A percentile compares a stretch with the other conserved stretches of the same genome.
These are phyloP conservation scores for Lachancea meyersii DNA, from an alignment of 805 yeast species.

Conservation along the genomic window DNA sequence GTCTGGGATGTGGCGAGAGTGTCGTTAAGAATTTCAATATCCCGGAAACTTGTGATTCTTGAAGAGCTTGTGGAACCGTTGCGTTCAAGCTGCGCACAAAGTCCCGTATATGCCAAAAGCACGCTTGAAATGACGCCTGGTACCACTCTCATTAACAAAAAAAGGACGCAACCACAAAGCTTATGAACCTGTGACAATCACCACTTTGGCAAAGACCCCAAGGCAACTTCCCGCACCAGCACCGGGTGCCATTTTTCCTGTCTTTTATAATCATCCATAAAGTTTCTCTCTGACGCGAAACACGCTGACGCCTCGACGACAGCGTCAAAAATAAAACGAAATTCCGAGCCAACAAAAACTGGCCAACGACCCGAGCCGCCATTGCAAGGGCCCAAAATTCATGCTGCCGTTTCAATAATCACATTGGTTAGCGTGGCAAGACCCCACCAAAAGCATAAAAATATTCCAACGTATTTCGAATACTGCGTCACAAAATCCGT, in stretches of 20 bases:
- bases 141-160: constrained; percentile 23
- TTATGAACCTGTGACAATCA: no score
- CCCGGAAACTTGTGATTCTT: background rate
- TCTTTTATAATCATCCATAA: background rate
- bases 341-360: background rate
- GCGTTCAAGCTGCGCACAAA: background rate
- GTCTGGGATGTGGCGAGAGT: background rate
- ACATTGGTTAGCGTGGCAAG: constrained; percentile 7
- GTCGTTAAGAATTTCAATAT: background rate
- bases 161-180: constrained; percentile 88
- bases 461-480: constrained; percentile 6
- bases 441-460: constrained; percentile 11
- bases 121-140: background rate
- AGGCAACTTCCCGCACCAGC: no score
- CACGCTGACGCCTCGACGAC: constrained; percentile 1
- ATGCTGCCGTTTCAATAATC: constrained; percentile 4
- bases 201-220: no score
- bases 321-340: background rate
- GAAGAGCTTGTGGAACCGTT: background rate
- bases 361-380: no score
- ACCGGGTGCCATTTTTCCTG: background rate
- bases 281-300: constrained; percentile 1
- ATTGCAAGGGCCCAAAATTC: no score
- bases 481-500: constrained; percentile 1
- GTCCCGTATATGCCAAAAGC: background rate